Conservation (phyloP, 2,329 filamentous ascomycete genomes). For the Calcarisporium arbuscula region DNA sequence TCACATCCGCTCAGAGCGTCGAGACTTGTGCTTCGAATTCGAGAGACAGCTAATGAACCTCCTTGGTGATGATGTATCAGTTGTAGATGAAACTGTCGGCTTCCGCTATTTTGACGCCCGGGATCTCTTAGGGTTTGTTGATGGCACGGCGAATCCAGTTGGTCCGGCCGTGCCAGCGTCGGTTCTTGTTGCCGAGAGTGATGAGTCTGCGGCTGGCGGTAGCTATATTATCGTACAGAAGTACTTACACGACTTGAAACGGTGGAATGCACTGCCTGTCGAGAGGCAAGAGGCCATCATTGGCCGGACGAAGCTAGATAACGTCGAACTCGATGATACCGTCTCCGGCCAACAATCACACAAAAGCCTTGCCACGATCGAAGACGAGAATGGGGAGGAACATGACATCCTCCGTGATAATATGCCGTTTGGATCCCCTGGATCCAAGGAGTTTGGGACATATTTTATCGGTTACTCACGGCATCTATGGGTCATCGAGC, state of each 20-base stretch:
- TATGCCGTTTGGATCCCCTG: conserved; percentile 54
- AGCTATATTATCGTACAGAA: conserved; percentile 56
- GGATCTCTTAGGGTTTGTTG: conserved; percentile 53
- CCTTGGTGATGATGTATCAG: conserved; percentile 38
- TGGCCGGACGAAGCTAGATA: conserved; percentile 51
- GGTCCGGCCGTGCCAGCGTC: conserved; percentile 35
- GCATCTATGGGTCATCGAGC: conserved; percentile 49
- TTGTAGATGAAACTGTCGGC: conserved; percentile 47
- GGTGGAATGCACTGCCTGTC: conserved; percentile 37
- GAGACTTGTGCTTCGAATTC: conserved; percentile 53
- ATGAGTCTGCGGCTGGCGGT: conserved; percentile 39
- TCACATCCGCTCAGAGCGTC: conserved; percentile 50
- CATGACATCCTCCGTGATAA: conserved; percentile 51
- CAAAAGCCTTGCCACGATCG: conserved; percentile 48
- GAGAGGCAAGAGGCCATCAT: conserved; percentile 51
- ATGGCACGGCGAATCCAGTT: conserved; percentile 53
- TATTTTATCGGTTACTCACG: conserved; percentile 53
- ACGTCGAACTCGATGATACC: conserved; percentile 49
- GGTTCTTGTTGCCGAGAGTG: conserved; percentile 35
- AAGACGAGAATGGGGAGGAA: conserved; percentile 42
- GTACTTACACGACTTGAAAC: conserved; percentile 45
- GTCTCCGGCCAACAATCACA: conserved; percentile 38
- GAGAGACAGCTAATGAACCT: conserved; percentile 46
- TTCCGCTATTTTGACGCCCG: conserved; percentile 56
- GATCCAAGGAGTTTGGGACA: conserved; percentile 44